Evolutionary conservation across 371 early-diverging fungal genomes (phyloP), one percentile per base, ranked within the genome.

Genomic region (Mortierella polycephala): DNA sequence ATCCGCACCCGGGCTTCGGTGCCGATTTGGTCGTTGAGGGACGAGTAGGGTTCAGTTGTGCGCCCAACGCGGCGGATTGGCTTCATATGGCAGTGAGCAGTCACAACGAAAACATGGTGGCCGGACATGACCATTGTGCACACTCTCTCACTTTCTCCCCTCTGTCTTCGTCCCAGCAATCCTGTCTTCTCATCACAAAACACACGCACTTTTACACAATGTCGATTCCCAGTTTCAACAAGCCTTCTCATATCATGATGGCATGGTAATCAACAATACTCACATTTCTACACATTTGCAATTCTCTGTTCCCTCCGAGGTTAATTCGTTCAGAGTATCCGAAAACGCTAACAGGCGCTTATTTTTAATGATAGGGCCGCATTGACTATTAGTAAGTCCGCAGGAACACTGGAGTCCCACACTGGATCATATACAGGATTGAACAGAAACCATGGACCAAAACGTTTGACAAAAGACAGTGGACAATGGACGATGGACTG

Each of bases 161-260:
- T 21, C 30, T 7, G 23, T 14, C 5, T 5, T n/a, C n/a, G n/a
- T n/a, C n/a, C n/a, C n/a, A n/a, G n/a, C n/a, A n/a, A n/a, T n/a
- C n/a, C n/a, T n/a, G n/a, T n/a, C n/a, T n/a, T n/a, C n/a, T n/a
- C n/a, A n/a, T n/a, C n/a, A n/a, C n/a, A n/a, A n/a, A n/a, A n/a
- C n/a, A n/a, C n/a, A n/a, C n/a, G n/a, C n/a, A n/a, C n/a, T n/a
- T n/a, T n/a, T 39, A 13, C 30, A 60, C 59, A 41, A 77, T 77
- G 69, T 44, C 41, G 20, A 61, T 40, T 20, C 72, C 69, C 40
- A 77, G 72, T 40, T 37, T 77, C 53, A 71, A 77, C 59, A 77
- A 77, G 54, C 79, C 79, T 11, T 77, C 79, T 30, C 79, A 77
- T 62, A 77, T 77, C 42, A 77, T 77, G 79, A 37, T 62, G 62